Evolutionary conservation across 2,329 filamentous ascomycete genomes (phyloP).

Genomic region (Fusarium sp.): DNA sequence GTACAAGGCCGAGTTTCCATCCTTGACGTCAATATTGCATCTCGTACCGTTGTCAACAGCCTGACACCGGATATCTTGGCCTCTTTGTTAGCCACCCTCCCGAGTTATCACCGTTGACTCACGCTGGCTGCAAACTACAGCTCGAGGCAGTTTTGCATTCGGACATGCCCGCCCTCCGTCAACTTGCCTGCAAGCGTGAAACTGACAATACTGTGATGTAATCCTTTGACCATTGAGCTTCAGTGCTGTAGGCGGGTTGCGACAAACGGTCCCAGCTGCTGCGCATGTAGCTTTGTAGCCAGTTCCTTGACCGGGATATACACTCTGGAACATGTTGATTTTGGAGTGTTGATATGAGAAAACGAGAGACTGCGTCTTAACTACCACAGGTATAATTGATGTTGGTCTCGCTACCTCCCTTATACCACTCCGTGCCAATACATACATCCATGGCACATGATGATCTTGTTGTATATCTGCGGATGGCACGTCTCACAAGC

Average conservation of each 20-base stretch:
- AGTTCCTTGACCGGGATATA: neutral
- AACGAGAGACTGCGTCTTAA: no score
- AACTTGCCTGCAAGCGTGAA: slow-evolving; percentile 43
- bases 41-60: slow-evolving; percentile 40
- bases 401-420: neutral
- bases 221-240: slow-evolving; percentile 27
- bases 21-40: slow-evolving; percentile 39
- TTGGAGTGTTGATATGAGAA: neutral
- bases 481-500: slow-evolving; percentile 21
- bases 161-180: slow-evolving; percentile 37
- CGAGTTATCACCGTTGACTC: slow-evolving; percentile 13
- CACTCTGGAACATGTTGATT: slow-evolving; percentile 7
- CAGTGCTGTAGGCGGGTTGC: slow-evolving; percentile 28
- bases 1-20: slow-evolving; percentile 22
- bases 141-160: slow-evolving; percentile 37
- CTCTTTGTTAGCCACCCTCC: slow-evolving; percentile 8
- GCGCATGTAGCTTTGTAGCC: slow-evolving; percentile 27
- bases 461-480: slow-evolving; percentile 1
- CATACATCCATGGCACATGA: neutral
- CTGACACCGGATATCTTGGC: slow-evolving; percentile 35
- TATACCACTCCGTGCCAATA: neutral
- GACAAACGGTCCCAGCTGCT: slow-evolving; percentile 38
- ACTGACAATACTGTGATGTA: slow-evolving; percentile 39
- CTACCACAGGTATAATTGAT: neutral
- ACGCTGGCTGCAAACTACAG: slow-evolving; percentile 42